Conservation (phyloP, 352 stramenopile genomes). For the Pythium inflatum region DNA sequence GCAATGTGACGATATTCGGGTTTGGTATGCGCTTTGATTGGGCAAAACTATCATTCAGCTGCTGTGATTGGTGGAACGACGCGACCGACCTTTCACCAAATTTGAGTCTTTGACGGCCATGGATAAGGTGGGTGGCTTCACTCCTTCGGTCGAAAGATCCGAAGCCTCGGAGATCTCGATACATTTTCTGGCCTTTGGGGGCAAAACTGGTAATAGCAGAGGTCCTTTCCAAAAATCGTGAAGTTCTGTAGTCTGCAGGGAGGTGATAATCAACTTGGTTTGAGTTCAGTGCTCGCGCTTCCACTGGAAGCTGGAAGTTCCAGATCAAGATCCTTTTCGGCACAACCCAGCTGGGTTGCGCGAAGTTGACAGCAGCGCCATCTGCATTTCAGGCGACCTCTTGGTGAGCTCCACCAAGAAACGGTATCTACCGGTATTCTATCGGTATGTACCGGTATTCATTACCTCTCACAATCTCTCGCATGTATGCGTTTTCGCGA, state of each 20-base stretch:
- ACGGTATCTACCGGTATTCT: neutral
- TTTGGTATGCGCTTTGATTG: neutral
- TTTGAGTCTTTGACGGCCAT: neutral
- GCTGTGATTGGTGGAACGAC: neutral
- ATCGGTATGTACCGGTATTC: neutral
- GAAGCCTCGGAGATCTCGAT: too few species aligned
- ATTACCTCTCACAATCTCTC: neutral
- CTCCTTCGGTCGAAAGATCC: too few species aligned
- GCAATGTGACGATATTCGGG: slow-evolving; percentile 23
- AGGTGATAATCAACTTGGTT: too few species aligned
- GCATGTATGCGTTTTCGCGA: slow-evolving; percentile 21
- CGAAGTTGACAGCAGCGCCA: neutral
- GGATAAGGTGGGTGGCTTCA: neutral
- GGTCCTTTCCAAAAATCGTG: neutral
- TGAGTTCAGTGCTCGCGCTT: too few species aligned
- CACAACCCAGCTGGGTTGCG: neutral
- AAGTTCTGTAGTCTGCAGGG: too few species aligned
- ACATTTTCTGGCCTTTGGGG: too few species aligned
- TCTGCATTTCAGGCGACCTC: slow-evolving; percentile 4
- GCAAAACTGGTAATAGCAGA: too few species aligned
- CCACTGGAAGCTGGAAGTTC: too few species aligned
- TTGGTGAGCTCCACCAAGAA: slow-evolving; percentile 10
- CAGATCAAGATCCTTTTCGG: neutral
- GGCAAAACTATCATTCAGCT: neutral
- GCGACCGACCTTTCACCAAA: neutral